Percentiles rank a stretch among this genome's conserved stretches.
Conservation (phyloP, 2,329 filamentous ascomycete genomes). For the Colletotrichum sublineola region DNA sequence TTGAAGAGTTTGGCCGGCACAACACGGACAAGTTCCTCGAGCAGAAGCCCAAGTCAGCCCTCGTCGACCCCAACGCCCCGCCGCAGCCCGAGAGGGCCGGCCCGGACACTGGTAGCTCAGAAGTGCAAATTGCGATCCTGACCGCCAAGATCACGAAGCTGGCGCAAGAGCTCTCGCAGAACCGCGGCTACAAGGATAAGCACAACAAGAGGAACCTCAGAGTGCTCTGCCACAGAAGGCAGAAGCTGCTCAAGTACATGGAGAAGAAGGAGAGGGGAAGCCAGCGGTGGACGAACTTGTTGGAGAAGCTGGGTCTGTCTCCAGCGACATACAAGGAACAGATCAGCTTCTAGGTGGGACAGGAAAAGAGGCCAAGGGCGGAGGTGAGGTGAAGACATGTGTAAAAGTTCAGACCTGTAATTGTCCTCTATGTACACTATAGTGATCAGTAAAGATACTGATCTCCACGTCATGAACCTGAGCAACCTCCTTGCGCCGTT, state of each 20-base stretch:
- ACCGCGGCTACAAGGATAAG: conserved; percentile 85
- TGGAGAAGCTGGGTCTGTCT: conserved; percentile 86
- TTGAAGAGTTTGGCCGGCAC: conserved; percentile 91
- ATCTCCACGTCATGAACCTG: conserved; percentile 43
- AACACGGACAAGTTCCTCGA: conserved; percentile 81
- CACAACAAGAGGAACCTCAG: conserved; percentile 93
- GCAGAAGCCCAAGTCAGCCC: conserved; percentile 68
- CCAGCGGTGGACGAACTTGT: conserved; percentile 87
- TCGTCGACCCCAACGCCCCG: conserved; percentile 55
- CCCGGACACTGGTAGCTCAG: conserved; percentile 92
- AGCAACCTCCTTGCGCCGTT: conserved; percentile 50
- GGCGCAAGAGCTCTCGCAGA: conserved; percentile 76
- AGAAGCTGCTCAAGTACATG: conserved; percentile 90
- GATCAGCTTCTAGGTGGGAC: conserved; percentile 74
- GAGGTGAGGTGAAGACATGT: conserved; percentile 45
- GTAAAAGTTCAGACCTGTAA: conserved; percentile 58
- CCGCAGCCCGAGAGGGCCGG: conserved; percentile 74
- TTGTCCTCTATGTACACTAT: conserved; percentile 66
- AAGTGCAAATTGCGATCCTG: conserved; percentile 97
- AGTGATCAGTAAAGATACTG: conserved; percentile 45
- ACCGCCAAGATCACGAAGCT: conserved; percentile 93
- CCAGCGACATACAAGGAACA: conserved; percentile 92
- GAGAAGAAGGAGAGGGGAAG: conserved; percentile 91
- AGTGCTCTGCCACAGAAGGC: conserved; percentile 86
- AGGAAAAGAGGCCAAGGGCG: conserved; percentile 24